These are phyloP conservation scores for Asterionellopsis glacialis DNA, from an alignment of 108 stramenopile genomes.

Conservation along the genomic window DNA sequence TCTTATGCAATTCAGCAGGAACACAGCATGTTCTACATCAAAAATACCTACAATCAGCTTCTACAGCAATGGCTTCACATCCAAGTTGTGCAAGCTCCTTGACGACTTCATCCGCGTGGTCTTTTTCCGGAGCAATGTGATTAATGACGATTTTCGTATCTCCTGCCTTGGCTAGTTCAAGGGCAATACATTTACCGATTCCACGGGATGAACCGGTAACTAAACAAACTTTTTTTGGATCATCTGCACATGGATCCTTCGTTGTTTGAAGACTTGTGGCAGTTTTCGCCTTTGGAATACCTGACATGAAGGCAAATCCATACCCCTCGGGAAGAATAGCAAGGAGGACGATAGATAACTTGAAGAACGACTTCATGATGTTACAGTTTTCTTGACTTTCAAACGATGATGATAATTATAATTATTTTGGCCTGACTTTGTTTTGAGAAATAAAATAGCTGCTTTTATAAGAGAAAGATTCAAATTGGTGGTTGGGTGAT, in stretches of 20 bases:
- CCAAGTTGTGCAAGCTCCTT: constrained; percentile 70
- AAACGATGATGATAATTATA: no score
- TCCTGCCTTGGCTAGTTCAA: constrained; percentile 82
- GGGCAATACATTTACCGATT: constrained; percentile 89
- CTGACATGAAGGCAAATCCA: no score
- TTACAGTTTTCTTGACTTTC: no score
- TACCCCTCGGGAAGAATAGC: no score
- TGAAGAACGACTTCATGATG: no score
- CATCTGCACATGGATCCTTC: background rate
- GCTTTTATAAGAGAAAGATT: no score
- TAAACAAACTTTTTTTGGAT: constrained; percentile 51
- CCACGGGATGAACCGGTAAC: constrained; percentile 93
- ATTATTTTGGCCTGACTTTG: no score
- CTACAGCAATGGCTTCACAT: constrained; percentile 76
- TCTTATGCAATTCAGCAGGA: no score
- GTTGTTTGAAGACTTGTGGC: background rate
- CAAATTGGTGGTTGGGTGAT: no score
- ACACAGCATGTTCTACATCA: background rate
- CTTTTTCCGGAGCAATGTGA: constrained; percentile 79
- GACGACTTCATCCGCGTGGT: constrained; percentile 76
- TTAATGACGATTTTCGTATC: constrained; percentile 90
- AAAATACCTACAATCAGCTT: constrained; percentile 78
- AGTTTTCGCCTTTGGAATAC: no score
- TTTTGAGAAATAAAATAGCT: no score
- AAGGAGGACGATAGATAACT: no score